A percentile compares a stretch with the other conserved stretches of the same genome.
Conservation (phyloP, 2,329 filamentous ascomycete species). For the Calonectria ilicicola region DNA sequence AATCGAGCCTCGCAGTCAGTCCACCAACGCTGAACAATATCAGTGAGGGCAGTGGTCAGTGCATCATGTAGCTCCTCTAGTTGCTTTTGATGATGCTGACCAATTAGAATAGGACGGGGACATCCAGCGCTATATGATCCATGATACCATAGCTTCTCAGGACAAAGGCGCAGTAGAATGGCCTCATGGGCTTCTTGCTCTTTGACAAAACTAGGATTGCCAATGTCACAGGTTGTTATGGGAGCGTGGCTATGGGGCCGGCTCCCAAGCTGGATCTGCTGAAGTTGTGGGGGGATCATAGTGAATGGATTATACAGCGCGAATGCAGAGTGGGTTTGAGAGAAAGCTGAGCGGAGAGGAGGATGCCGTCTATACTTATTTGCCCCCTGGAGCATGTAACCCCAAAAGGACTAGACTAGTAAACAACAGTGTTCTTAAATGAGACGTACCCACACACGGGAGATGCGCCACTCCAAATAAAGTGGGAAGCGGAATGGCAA, state of each 20-base stretch:
- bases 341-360: not conserved
- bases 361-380: not conserved
- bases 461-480: not conserved
- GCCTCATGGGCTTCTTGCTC: conserved; percentile 35
- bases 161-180: conserved; percentile 36
- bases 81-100: conserved; percentile 44
- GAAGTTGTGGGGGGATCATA: conserved; percentile 26
- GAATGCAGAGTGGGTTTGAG: not conserved
- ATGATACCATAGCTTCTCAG: conserved; percentile 44
- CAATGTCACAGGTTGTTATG: not conserved
- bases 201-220: conserved; percentile 11
- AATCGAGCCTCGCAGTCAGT: conserved; percentile 45
- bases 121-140: conserved; percentile 42
- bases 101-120: conserved; percentile 51
- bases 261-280: conserved; percentile 36
- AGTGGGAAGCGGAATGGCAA: not conserved
- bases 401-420: not conserved
- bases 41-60: conserved; percentile 46
- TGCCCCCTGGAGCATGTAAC: not conserved
- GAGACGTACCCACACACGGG: not conserved
- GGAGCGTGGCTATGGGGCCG: conserved; percentile 13
- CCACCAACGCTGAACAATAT: conserved; percentile 56
- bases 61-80: conserved; percentile 46
- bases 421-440: not conserved
- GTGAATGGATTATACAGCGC: not conserved